Base-by-base conservation (phyloP, 2,329 filamentous ascomycete genomes). In the Penicillium sp. region DNA sequence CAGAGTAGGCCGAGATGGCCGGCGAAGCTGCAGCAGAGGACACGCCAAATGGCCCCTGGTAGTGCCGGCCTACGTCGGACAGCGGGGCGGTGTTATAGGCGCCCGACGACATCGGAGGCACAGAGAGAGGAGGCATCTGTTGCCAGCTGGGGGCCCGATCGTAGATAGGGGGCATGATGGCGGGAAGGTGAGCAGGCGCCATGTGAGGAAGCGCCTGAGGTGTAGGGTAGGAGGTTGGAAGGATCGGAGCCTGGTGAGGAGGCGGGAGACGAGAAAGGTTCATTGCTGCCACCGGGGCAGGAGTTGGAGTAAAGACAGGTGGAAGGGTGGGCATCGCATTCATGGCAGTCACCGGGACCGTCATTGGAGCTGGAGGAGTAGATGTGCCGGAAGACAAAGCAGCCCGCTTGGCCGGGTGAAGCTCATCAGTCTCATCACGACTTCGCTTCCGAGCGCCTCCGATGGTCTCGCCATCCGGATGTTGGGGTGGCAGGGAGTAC, bases 141-240 rank as follows among this genome's bases (percentile, higher is more conserved):
- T 75, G 69, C 75, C 77, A 82, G 41, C 74, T 75, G 27, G 72
- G 71, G 1, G 82, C 74, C 10, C 75, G 72, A 11, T 78, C 78
- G 66, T 88, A 95, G 1, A 90, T 85, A 14, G 87, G 82, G 6
- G 86, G 80, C 84, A 95, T 91, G 8, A 89, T 81, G 2, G 84
- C 80, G 12, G 85, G 83, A 9, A 88, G 73, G 18, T 86, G 83
- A 36, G 65, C 62, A 10, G 62, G 41, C 72, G 71, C 79, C 34
- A 72, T 68, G 8, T 71, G 34, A 12, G 57, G 65, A 33, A 72
- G 59, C 14, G 64, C 50, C 9, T 71, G 62, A 49, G 72, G 74
- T 37, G 70, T 60, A 63, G 50, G 41, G 46, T 63, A 74, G 2
- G 82, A 82, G 46, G 85, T 80, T 36, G 87, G 73, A 8, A 91